Evolutionary conservation across 768 basidiomycete species (phyloP), one percentile per base, ranked within the genome.

Genomic region (Termitomyces sp.): DNA sequence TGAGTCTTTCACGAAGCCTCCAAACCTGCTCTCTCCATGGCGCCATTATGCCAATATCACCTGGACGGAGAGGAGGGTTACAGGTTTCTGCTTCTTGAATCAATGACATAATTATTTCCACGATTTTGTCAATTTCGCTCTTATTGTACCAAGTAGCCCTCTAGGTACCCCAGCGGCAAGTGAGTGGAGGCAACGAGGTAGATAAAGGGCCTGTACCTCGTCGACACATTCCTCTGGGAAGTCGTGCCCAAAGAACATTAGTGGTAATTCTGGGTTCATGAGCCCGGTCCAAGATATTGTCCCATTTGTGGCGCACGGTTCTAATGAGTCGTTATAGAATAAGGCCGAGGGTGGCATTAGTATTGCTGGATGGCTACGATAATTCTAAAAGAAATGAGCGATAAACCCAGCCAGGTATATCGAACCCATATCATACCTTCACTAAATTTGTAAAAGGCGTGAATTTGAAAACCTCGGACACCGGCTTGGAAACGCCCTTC

Each of bases 1-100:
- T 75, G 62, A 83, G 63, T 51, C 71, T 68, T 57, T 80, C 79
- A 66, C 82, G 77, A 38, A 82, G 67, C 61, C 78, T 78, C 80
- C 81, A 81, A 0, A 84, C 82, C 52, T 84, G 82, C 60, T 80
- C 80, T 57, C 82, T 75, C 77, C 81, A 83, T 2, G 81, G 78
- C 0, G 82, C 77, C 79, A 84, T 82, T 7, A 82, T 75, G 0
- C 81, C 80, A 55, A 84, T 81, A 40, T 83, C 74, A 12, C 68
- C 69, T 12, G 78, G 68, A 46, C 69, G 69, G 7, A 83, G 69
- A 2, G 74, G 75, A n/a, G 82, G 82, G 2, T 70, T 69, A 56
- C 76, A 79, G 2, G 67, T 57, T 7, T 71, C 63, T 9, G 68
- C 68, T 62, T 81, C 76, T 8, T 68, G 64, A 35, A 82, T 64